Evolutionary conservation across 192 early-diverging fungal species (phyloP).

Genomic region (Paraglomus occultum): DNA sequence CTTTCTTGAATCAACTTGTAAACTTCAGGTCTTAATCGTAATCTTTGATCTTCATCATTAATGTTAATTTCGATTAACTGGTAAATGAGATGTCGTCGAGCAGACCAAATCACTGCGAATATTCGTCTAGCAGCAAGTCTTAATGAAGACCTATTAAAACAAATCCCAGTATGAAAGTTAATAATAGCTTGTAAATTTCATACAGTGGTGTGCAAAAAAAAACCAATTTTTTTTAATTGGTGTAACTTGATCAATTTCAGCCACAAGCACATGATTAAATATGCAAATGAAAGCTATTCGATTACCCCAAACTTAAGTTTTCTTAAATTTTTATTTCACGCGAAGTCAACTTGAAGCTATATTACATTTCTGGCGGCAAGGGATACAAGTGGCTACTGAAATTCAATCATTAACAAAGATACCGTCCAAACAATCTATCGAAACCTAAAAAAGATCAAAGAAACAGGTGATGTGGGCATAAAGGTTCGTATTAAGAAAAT

Average conservation of each 20-base stretch:
- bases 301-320: too few species aligned
- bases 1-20: constrained; percentile 1
- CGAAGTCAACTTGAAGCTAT: not conserved
- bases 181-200: too few species aligned
- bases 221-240: too few species aligned
- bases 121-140: not conserved
- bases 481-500: constrained; percentile 6
- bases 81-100: not conserved
- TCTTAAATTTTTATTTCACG: not conserved
- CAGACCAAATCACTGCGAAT: constrained; percentile 1
- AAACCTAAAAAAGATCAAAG: constrained; percentile 14
- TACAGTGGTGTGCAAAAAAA: too few species aligned
- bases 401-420: constrained; percentile 15
- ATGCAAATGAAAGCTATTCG: too few species aligned
- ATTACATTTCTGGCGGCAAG: constrained; percentile 24
- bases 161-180: constrained; percentile 25
- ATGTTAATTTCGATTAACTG: not conserved
- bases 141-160: constrained; percentile 7
- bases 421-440: constrained; percentile 11
- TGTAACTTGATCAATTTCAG: too few species aligned
- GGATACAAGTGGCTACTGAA: constrained; percentile 6
- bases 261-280: too few species aligned
- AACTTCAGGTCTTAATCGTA: not conserved
- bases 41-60: not conserved
- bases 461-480: not conserved